phyloP scores from a whole-genome alignment of 495 filamentous ascomycete species.

The Neurospora africana region DNA sequence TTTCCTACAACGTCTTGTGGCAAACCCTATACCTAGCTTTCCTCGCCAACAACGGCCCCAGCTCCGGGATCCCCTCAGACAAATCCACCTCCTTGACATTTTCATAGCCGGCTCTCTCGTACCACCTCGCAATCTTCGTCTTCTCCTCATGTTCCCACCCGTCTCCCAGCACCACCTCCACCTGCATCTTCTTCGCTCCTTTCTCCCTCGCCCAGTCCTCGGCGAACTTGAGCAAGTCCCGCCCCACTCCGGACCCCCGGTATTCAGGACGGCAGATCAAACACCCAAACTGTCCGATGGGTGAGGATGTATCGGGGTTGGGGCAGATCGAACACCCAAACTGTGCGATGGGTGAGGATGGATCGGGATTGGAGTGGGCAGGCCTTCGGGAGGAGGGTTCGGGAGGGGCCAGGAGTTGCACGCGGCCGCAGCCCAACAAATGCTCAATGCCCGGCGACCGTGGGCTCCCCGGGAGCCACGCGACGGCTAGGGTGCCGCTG shows the following conservation, averaged over 20 bases:
- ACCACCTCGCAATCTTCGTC: background rate
- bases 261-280: background rate
- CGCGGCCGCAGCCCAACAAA: background rate
- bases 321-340: no score
- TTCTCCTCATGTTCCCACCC: constrained; percentile 2
- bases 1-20: background rate
- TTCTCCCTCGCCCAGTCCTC: background rate
- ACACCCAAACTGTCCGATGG: background rate
- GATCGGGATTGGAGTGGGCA: background rate
- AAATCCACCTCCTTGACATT: background rate
- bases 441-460: background rate
- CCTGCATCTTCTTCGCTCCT: constrained; percentile 1
- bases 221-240: background rate
- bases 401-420: background rate
- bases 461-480: background rate
- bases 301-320: background rate
- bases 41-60: background rate
- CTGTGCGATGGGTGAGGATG: no score
- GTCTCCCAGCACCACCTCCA: background rate
- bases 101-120: constrained; percentile 2
- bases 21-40: background rate
- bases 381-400: background rate
- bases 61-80: background rate
- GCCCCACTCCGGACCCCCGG: background rate
- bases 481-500: background rate